Evolutionary conservation across 2,329 filamentous ascomycete species (phyloP).

Genomic region (Exutisphaerella laricina): DNA sequence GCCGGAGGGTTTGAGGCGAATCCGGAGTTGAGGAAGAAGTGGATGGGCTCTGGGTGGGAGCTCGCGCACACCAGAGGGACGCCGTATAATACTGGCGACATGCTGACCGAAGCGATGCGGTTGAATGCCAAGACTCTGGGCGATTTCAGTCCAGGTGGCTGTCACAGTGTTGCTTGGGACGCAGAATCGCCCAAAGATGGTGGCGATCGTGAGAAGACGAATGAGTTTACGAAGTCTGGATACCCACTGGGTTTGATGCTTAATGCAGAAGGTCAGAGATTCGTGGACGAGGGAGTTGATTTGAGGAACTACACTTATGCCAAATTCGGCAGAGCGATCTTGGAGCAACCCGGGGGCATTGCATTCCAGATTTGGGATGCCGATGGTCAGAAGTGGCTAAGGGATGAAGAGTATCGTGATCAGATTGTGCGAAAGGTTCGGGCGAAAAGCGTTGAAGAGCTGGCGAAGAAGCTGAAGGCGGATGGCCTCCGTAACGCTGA

Average conservation of each 20-base stretch:
- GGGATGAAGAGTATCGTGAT: constrained; percentile 57
- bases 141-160: constrained; percentile 54
- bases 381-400: constrained; percentile 47
- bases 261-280: constrained; percentile 54
- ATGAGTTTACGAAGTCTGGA: constrained; percentile 64
- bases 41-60: constrained; percentile 58
- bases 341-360: constrained; percentile 52
- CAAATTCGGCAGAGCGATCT: constrained; percentile 57
- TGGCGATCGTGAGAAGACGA: constrained; percentile 56
- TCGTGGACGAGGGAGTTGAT: constrained; percentile 57
- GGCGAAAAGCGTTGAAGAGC: constrained; percentile 49
- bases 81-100: constrained; percentile 59
- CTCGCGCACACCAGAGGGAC: constrained; percentile 57
- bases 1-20: constrained; percentile 62
- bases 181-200: constrained; percentile 51
- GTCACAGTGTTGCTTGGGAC: constrained; percentile 62
- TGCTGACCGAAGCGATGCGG: constrained; percentile 50
- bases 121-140: constrained; percentile 50
- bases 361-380: constrained; percentile 64
- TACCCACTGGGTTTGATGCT: constrained; percentile 63
- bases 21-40: constrained; percentile 50
- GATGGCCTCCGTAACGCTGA: constrained; percentile 45
- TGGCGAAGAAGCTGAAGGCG: constrained; percentile 47
- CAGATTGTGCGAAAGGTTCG: constrained; percentile 52
- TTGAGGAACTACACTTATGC: constrained; percentile 64